Percentiles rank a stretch among this genome's conserved stretches.
phyloP scores from a whole-genome alignment of 2,329 filamentous ascomycete species.

The Trichoderma oligosporum region DNA sequence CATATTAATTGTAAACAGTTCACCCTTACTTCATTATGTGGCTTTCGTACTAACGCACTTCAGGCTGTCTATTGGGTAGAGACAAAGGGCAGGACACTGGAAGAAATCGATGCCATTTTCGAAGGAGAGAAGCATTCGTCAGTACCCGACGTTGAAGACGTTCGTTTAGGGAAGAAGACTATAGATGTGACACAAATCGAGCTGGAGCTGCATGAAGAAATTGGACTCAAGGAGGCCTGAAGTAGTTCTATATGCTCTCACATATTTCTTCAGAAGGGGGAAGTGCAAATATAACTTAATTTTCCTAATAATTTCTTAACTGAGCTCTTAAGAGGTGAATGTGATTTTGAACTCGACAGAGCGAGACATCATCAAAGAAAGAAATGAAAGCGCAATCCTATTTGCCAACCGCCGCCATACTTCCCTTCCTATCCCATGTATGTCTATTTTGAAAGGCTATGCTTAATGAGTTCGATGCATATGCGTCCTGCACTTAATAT shows the following conservation, averaged over 20 bases:
- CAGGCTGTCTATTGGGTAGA: constrained; percentile 31
- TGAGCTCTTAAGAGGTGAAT: background rate
- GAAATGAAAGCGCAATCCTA: background rate
- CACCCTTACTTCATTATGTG: background rate
- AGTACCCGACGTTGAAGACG: constrained; percentile 23
- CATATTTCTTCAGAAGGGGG: too few relatives aligned
- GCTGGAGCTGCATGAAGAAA: constrained; percentile 16
- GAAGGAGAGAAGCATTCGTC: constrained; percentile 23
- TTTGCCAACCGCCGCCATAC: background rate
- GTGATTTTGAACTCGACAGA: background rate
- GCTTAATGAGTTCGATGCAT: background rate
- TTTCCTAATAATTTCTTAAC: too few relatives aligned
- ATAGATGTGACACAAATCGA: constrained; percentile 18
- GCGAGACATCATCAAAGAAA: background rate
- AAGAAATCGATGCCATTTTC: constrained; percentile 39
- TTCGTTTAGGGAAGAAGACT: constrained; percentile 16
- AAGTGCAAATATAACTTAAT: too few relatives aligned
- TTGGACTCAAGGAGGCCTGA: constrained; percentile 9
- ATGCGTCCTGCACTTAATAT: constrained; percentile 7
- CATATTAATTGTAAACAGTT: constrained; percentile 17
- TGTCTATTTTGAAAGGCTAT: background rate
- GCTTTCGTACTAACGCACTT: background rate
- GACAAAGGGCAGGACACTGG: constrained; percentile 44
- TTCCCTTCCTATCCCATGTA: background rate
- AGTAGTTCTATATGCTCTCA: too few relatives aligned